Conservation (phyloP, 2,329 filamentous ascomycete genomes). For the Ophiocordyceps camponoti-floridani region DNA sequence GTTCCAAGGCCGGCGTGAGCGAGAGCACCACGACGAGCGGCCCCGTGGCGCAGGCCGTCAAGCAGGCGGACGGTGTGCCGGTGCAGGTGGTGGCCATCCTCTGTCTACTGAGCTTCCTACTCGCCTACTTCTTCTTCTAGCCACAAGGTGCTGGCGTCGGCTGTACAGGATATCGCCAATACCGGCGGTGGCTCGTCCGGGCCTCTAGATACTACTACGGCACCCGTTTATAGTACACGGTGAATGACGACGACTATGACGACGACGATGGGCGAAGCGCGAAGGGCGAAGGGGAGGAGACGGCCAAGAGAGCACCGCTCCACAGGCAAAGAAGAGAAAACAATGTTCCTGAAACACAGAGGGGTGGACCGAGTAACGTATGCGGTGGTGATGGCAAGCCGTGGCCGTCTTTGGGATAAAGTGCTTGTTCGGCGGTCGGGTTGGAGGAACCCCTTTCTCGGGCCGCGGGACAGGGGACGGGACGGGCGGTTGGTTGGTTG, state of each 20-base stretch:
- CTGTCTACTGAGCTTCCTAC: constrained; percentile 77
- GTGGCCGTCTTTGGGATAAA: not conserved
- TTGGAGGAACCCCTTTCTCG: no score
- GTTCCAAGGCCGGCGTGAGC: constrained; percentile 34
- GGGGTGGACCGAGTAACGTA: not conserved
- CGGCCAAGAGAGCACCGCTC: not conserved
- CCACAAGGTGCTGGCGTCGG: not conserved
- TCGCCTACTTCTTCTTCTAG: constrained; percentile 95
- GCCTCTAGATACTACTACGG: no score
- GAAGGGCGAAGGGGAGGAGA: not conserved
- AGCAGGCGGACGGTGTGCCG: constrained; percentile 56
- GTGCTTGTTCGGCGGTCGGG: no score
- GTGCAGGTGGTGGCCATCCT: constrained; percentile 70
- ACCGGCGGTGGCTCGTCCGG: not conserved
- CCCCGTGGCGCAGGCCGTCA: constrained; percentile 34
- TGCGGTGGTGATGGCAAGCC: not conserved
- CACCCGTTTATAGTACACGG: not conserved
- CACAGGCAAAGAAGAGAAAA: not conserved
- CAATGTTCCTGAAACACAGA: not conserved
- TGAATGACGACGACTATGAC: not conserved
- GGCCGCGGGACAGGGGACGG: not conserved
- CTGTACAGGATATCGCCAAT: not conserved
- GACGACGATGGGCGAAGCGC: not conserved
- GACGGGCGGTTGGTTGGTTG: no score
- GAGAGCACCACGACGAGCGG: constrained; percentile 30